A percentile compares a stretch with the other conserved stretches of the same genome.
phyloP scores from a whole-genome alignment of 2,329 filamentous ascomycete genomes.

The Colletotrichum echinochloae region DNA sequence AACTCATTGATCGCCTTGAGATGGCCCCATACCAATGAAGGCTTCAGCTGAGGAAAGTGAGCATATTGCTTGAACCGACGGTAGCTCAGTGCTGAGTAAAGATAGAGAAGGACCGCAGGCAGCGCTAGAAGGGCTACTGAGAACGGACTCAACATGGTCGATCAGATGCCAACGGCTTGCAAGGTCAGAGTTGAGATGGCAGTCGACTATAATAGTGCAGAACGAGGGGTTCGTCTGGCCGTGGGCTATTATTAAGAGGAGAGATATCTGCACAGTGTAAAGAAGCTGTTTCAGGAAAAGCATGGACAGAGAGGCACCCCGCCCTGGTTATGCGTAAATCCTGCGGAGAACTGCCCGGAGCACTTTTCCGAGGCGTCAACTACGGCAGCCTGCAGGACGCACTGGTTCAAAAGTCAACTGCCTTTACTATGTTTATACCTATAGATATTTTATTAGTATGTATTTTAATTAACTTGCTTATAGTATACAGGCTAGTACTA shows the following conservation, averaged over 20 bases:
- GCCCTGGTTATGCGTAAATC: too few species aligned
- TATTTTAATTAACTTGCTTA: too few species aligned
- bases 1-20: conserved; percentile 22
- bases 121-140: conserved; percentile 24
- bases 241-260: neutral
- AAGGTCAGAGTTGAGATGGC: neutral
- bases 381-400: too few species aligned
- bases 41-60: conserved; percentile 30
- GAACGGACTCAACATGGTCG: conserved; percentile 17
- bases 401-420: too few species aligned
- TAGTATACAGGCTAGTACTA: too few species aligned
- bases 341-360: too few species aligned
- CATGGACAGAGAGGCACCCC: conserved; percentile 4
- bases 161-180: too few species aligned
- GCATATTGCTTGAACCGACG: conserved; percentile 36
- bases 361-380: too few species aligned
- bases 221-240: neutral
- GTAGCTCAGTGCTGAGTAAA: conserved; percentile 27
- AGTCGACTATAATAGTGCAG: too few species aligned
- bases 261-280: neutral
- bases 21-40: conserved; percentile 39
- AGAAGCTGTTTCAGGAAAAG: conserved; percentile 15
- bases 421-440: too few species aligned
- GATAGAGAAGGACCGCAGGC: conserved; percentile 18
- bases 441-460: too few species aligned